Evolutionary conservation across 2,329 filamentous ascomycete species (phyloP), one percentile per base, ranked within the genome.

Genomic region (Aschersonia sp.): DNA sequence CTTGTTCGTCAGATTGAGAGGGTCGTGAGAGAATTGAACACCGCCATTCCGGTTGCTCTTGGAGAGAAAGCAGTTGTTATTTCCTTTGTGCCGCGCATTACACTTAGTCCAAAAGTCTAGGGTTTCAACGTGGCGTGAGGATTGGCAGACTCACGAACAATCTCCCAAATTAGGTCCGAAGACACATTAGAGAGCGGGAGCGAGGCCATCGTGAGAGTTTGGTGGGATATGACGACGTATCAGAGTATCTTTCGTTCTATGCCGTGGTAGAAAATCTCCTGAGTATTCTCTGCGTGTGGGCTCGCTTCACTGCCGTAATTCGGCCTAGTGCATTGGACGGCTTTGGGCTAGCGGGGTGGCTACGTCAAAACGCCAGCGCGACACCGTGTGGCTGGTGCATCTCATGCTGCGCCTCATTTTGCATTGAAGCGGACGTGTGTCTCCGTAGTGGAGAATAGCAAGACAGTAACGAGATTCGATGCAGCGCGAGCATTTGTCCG

Each of bases 81-180:
- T 73, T 73, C 88, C 89, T 95, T 64, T 11, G 37, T n/a, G 30
- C 7, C 35, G 22, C 22, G 22, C 22, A 11, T 22, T 2, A 47
- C 22, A 41, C 8, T 37, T 37, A 37, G 35, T 37, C 35, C 12
- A 8, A 8, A 4, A 37, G 8, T 12, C 8, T 12, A 37, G 12
- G 8, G 12, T 37, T 9, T 37, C 35, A 37, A 8, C 35, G 12
- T 9, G 12, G 12, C 12, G 35, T 12, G 12, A 22, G 43, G 4
- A 8, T 43, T 29, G 37, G 48, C 30, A n/a, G 80, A 88, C 88
- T 71, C 82, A 95, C 89, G 87, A 77, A 83, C 82, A 70, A 94
- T 74, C 79, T 90, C 84, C 90, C 90, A 97, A 77, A 95, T 74
- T 62, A 95, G 78, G 73, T 95, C 89, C 66, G 82, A 72, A 68